phyloP scores from a whole-genome alignment of 2,329 filamentous ascomycete species.

The Trichoderma simmonsii region DNA sequence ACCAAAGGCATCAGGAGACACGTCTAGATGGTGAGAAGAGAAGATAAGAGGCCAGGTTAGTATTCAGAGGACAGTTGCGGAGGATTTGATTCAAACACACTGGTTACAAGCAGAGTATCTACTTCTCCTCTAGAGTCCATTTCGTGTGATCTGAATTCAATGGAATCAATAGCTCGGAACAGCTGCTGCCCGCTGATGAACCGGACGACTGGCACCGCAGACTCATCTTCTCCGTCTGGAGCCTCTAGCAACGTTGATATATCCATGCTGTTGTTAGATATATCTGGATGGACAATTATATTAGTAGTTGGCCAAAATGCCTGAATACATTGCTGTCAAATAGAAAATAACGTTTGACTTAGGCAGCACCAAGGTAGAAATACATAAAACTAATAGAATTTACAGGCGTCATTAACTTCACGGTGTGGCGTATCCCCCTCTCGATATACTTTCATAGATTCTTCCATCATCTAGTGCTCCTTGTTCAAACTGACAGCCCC shows the following conservation, averaged over 20 bases:
- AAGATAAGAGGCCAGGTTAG: neutral
- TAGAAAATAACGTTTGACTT: neutral
- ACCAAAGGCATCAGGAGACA: neutral
- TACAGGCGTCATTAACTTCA: neutral
- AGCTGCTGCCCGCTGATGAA: neutral
- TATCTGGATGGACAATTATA: neutral
- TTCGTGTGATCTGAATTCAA: neutral
- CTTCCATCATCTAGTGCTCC: neutral
- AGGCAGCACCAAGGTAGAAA: neutral
- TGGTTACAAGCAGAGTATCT: neutral
- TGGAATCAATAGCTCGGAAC: neutral
- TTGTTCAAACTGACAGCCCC: neutral
- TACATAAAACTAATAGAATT: neutral
- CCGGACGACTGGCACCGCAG: neutral
- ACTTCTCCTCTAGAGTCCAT: neutral
- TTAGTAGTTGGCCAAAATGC: too few relatives aligned
- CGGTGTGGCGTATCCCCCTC: neutral
- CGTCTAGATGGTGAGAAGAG: neutral
- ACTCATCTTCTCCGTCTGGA: neutral
- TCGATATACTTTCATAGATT: neutral
- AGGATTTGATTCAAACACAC: neutral
- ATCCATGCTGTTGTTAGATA: neutral
- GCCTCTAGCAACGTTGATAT: neutral
- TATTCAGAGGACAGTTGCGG: neutral
- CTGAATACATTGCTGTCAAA: neutral